These are phyloP conservation scores for Drechslera avenae DNA, from an alignment of 2,329 filamentous ascomycete species.

Conservation along the genomic window DNA sequence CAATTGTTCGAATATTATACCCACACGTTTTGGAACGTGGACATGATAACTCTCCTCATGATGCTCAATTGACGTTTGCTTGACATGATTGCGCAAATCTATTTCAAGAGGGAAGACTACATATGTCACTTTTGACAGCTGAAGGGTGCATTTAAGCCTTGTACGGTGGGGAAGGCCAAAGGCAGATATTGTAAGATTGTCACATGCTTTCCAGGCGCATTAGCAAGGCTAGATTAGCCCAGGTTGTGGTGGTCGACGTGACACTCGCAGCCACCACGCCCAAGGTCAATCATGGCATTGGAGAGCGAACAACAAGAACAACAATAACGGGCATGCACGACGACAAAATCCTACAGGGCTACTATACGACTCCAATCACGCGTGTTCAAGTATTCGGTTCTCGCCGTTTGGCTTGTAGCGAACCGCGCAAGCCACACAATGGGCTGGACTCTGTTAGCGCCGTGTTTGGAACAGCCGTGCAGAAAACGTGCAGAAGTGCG, in stretches of 20 bases:
- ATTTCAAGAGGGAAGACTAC: not conserved
- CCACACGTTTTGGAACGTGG: slow-evolving; percentile 3
- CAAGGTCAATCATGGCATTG: not conserved
- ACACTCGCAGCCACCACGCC: slow-evolving; percentile 2
- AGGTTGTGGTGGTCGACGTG: not conserved
- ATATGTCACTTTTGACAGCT: not conserved
- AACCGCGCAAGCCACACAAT: slow-evolving; percentile 36
- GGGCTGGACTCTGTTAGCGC: slow-evolving; percentile 32
- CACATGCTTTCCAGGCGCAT: slow-evolving; percentile 1
- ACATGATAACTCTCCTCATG: not conserved
- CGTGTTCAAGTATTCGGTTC: slow-evolving; percentile 14
- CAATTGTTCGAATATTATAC: slow-evolving; percentile 11
- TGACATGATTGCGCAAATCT: not conserved
- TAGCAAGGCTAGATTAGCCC: not conserved
- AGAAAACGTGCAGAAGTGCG: too few relatives aligned
- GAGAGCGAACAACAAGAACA: not conserved
- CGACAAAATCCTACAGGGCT: not conserved
- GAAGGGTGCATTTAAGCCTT: not conserved
- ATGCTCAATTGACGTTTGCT: not conserved
- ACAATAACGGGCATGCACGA: not conserved
- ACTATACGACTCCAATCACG: slow-evolving; percentile 4
- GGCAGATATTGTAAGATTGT: not conserved
- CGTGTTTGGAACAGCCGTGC: not conserved
- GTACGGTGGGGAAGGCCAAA: not conserved
- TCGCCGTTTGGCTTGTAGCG: slow-evolving; percentile 17